Conservation (phyloP, 768 basidiomycete genomes). For the Boletus vermiculosoides region DNA sequence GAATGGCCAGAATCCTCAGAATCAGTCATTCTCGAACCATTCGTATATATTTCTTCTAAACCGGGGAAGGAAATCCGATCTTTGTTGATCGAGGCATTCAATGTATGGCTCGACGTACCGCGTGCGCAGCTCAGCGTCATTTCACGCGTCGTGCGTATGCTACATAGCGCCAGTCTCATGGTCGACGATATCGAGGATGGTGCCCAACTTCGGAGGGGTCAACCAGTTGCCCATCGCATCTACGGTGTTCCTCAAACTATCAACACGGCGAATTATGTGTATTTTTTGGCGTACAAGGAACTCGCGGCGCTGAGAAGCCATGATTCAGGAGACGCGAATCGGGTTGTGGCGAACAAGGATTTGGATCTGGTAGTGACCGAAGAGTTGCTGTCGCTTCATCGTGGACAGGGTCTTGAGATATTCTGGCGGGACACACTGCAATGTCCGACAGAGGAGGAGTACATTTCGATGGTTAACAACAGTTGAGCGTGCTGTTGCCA, state of each 20-base stretch:
- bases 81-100: constrained; percentile 90
- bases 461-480: constrained; percentile 93
- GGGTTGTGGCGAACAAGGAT: constrained; percentile 69
- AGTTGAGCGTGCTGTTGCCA: constrained; percentile 63
- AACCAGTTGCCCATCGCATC: constrained; percentile 90
- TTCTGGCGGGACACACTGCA: constrained; percentile 90
- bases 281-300: constrained; percentile 90
- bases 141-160: constrained; percentile 82
- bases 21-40: constrained; percentile 73
- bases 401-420: constrained; percentile 93
- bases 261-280: constrained; percentile 96
- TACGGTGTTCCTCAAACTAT: constrained; percentile 97
- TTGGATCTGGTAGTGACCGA: constrained; percentile 45
- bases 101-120: constrained; percentile 85
- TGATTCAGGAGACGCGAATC: neutral
- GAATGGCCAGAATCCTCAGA: constrained; percentile 39
- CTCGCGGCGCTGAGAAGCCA: constrained; percentile 37
- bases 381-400: constrained; percentile 83
- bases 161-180: constrained; percentile 94
- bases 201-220: constrained; percentile 80
- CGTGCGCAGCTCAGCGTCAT: constrained; percentile 68
- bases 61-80: constrained; percentile 93
- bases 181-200: constrained; percentile 95
- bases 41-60: constrained; percentile 74
- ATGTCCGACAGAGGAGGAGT: constrained; percentile 94